A percentile compares a stretch with the other conserved stretches of the same genome.
phyloP scores from a whole-genome alignment of 768 basidiomycete genomes.

The Saitozyma sp. region DNA sequence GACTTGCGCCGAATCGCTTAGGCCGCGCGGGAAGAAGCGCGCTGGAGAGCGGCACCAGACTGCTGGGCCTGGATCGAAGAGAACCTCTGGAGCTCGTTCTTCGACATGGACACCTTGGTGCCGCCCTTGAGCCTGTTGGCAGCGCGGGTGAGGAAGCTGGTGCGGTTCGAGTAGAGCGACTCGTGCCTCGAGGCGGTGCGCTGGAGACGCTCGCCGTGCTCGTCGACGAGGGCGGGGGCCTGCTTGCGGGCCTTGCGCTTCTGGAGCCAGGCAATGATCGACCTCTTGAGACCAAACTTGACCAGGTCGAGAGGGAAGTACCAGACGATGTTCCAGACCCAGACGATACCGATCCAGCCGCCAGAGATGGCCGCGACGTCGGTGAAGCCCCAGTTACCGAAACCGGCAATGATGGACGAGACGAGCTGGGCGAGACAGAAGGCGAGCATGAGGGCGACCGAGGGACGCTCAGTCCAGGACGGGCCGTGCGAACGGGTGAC shows the following conservation, averaged over 20 bases:
- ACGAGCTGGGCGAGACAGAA: constrained; percentile 93
- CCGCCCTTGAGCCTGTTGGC: constrained; percentile 78
- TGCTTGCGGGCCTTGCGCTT: constrained; percentile 56
- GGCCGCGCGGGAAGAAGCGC: constrained; percentile 30
- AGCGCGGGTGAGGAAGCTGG: constrained; percentile 85
- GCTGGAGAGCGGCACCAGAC: constrained; percentile 51
- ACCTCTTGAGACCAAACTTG: constrained; percentile 95
- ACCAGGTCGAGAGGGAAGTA: constrained; percentile 92
- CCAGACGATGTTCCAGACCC: constrained; percentile 92
- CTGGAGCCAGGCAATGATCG: constrained; percentile 81
- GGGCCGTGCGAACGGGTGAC: constrained; percentile 79
- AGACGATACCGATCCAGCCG: constrained; percentile 95
- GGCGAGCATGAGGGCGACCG: constrained; percentile 79
- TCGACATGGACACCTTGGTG: constrained; percentile 56
- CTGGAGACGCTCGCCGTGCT: constrained; percentile 69
- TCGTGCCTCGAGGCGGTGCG: constrained; percentile 92
- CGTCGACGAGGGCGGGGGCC: constrained; percentile 55
- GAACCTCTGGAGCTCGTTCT: constrained; percentile 51
- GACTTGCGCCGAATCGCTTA: neutral
- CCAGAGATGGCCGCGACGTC: constrained; percentile 75
- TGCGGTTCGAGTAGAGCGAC: constrained; percentile 91
- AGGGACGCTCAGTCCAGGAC: constrained; percentile 56
- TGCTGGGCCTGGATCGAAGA: constrained; percentile 52
- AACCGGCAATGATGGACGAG: constrained; percentile 92
- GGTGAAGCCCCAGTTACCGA: constrained; percentile 93